Evolutionary conservation across 2,329 filamentous ascomycete genomes (phyloP).

Genomic region (Aspergillus oerlinghausenensis): DNA sequence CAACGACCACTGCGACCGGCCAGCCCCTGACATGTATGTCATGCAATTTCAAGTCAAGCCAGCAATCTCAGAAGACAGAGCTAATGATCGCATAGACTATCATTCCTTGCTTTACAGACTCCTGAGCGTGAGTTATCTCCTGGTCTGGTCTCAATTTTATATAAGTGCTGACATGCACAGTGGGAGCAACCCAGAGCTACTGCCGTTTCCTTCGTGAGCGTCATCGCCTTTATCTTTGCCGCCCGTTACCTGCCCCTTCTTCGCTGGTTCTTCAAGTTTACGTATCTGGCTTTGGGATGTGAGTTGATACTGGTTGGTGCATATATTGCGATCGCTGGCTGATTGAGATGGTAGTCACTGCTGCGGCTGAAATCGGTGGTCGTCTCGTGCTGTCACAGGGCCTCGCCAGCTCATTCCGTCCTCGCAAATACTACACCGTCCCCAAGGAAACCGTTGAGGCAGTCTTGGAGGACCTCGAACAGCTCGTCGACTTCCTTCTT

Average conservation of each 20-base stretch:
- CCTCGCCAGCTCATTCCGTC: constrained; percentile 57
- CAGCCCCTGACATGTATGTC: constrained; percentile 58
- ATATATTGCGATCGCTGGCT: constrained; percentile 4
- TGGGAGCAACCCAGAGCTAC: constrained; percentile 65
- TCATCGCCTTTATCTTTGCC: constrained; percentile 58
- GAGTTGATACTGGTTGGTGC: constrained; percentile 30
- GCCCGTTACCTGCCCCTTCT: constrained; percentile 59
- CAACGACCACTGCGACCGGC: constrained; percentile 53
- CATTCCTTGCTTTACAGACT: constrained; percentile 64
- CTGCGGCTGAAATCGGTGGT: constrained; percentile 54
- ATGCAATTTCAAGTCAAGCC: background rate
- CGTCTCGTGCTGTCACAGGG: constrained; percentile 54
- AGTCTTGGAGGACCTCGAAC: constrained; percentile 57
- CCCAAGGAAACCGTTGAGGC: constrained; percentile 60
- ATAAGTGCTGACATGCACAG: constrained; percentile 24
- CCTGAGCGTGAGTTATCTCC: constrained; percentile 49
- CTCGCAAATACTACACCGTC: constrained; percentile 62
- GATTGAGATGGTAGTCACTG: constrained; percentile 43
- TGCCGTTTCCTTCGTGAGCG: constrained; percentile 54
- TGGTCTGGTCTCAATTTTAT: constrained; percentile 4
- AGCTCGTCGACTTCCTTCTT: constrained; percentile 64
- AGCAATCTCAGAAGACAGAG: background rate
- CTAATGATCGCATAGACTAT: constrained; percentile 47
- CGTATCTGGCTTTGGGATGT: constrained; percentile 57
- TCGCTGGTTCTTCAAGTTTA: constrained; percentile 57